Base-by-base conservation (phyloP, 495 filamentous ascomycete species). In the Pyrenula aspistea region DNA sequence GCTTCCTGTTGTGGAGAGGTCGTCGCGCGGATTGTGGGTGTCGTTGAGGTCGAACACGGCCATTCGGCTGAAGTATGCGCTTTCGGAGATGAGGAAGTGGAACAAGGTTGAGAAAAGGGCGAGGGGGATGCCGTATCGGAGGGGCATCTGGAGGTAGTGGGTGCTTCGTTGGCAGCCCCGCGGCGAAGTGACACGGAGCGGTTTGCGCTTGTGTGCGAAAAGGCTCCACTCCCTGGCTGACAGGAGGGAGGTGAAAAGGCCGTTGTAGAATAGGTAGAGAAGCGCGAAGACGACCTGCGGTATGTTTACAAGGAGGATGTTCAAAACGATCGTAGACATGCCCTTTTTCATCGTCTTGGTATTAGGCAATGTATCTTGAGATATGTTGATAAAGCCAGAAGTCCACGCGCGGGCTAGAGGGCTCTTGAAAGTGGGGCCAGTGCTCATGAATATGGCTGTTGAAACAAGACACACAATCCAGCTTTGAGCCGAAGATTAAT, bases 261-360 rank as follows among this genome's bases (percentile, higher is more conserved):
- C 54, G 61, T 73, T 70, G 63, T 67, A 69, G 1, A 62, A 31
- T 1, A 69, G 53, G 55, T 78, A 77, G 2, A 75, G 51, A 1
- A 71, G 52, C 1, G 69, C 71, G 12, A 76, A 48, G 2, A 72
- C 23, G 0, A 73, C 56, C 58, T 78, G 74, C 4, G 70, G 71
- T 0, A 58, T 22, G 56, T 78, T 76, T 20, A 66, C 67, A 4
- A 71, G 23, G 10, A 73, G 55, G 1, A 71, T 60, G 11, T 58
- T 63, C 4, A 49, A 11, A 50, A 70, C 19, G 19, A 48, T 48
- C 11, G 11, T 48, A 19, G 42, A 48, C 42, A 48, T 48, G 11
- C 42, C 42, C 19, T 48, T 48, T 48, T 19, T 19, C 11, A 19
- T 11, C 11, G 42, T 19, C 42, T 19, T 19, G 19, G 42, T 57